These are phyloP conservation scores for Selaginella tamariscina DNA, from an alignment of 75 land plant genomes.

Conservation along the genomic window DNA sequence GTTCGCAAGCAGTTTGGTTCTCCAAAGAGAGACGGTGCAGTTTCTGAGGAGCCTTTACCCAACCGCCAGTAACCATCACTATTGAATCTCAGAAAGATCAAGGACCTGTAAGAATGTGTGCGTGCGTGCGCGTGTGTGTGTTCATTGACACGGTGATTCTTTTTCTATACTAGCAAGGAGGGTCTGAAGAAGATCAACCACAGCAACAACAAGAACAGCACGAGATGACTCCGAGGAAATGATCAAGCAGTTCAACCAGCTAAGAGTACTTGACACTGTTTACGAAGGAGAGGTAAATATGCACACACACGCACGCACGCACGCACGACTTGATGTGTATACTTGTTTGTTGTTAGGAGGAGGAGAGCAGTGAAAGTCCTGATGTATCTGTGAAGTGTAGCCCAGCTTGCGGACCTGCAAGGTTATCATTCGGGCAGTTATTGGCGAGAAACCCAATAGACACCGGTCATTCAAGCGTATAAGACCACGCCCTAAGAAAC, in stretches of 20 bases:
- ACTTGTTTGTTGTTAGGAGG: too few species aligned
- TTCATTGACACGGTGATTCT: too few species aligned
- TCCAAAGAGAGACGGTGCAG: background rate
- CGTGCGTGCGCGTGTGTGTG: too few species aligned
- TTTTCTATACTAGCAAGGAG: too few species aligned
- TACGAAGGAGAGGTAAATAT: conserved; percentile 27
- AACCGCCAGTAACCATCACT: background rate
- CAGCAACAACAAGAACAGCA: conserved; percentile 9
- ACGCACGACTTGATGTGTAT: too few species aligned
- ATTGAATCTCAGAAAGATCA: background rate
- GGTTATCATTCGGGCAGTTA: conserved; percentile 12
- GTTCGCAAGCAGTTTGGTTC: background rate
- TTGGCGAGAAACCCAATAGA: conserved; percentile 9
- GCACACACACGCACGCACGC: too few species aligned
- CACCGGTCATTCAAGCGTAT: conserved; percentile 12
- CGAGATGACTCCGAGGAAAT: conserved; percentile 17
- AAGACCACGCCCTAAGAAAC: background rate
- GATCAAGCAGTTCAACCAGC: conserved; percentile 17
- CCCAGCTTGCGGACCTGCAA: conserved; percentile 15
- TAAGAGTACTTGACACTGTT: conserved; percentile 23
- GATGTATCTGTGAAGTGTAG: conserved; percentile 12
- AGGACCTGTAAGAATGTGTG: too few species aligned
- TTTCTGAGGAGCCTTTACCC: background rate
- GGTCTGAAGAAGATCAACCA: background rate
- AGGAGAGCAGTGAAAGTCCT: conserved; percentile 10